Evolutionary conservation across 148 eudicot genomes (phyloP).

Genomic region (Camellia sinensis): DNA sequence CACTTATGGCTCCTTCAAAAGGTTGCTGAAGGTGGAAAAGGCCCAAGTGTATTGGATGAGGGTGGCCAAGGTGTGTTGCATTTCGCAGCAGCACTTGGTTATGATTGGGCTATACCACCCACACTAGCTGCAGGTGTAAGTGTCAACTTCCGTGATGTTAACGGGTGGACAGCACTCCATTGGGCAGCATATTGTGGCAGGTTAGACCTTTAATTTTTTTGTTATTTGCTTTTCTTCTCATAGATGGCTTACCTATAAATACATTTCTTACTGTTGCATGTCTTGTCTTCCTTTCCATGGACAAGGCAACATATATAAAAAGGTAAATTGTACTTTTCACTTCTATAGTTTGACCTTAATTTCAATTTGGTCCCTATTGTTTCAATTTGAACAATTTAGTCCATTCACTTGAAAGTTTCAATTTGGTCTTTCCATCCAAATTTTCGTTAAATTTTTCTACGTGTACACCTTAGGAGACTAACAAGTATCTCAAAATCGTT

Average conservation of each 20-base stretch:
- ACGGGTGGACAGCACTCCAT: conserved; percentile 90
- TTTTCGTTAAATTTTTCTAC: too few relatives aligned
- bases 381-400: too few relatives aligned
- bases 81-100: conserved; percentile 80
- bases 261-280: neutral
- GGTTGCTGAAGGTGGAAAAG: conserved; percentile 65
- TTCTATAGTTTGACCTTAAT: too few relatives aligned
- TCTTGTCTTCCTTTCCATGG: conserved; percentile 4
- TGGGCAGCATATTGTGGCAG: conserved; percentile 92
- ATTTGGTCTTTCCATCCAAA: too few relatives aligned
- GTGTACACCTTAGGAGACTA: too few relatives aligned
- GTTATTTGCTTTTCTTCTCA: neutral
- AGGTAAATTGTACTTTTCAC: too few relatives aligned
- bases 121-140: conserved; percentile 69
- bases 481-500: too few relatives aligned
- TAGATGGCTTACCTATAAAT: neutral
- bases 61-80: conserved; percentile 81
- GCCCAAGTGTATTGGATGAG: conserved; percentile 63
- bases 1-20: conserved; percentile 67
- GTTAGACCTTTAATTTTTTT: conserved; percentile 23
- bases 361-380: too few relatives aligned
- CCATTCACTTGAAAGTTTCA: too few relatives aligned
- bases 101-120: conserved; percentile 73
- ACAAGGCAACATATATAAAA: neutral
- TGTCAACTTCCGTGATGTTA: conserved; percentile 73